Percentiles rank a stretch among this genome's conserved stretches.
These are phyloP conservation scores for Trichaptum fuscoviolaceum DNA, from an alignment of 768 basidiomycete genomes.

Conservation along the genomic window DNA sequence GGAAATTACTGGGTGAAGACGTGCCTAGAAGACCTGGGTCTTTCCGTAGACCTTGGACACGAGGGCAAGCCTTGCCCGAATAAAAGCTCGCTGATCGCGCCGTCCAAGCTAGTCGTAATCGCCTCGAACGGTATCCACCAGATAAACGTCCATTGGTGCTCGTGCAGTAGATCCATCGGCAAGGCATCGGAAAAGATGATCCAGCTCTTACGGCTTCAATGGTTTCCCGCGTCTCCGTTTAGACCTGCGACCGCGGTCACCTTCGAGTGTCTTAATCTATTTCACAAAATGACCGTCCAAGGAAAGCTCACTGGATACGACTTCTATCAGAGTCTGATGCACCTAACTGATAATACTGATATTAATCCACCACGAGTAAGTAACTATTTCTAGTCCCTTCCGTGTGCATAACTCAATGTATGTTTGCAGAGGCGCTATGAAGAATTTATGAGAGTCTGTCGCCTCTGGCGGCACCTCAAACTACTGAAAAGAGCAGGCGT, in stretches of 20 bases:
- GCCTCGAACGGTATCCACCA: not conserved
- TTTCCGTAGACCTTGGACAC: conserved; percentile 16
- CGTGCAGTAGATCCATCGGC: not conserved
- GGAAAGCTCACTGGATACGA: conserved; percentile 14
- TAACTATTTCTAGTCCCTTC: not conserved
- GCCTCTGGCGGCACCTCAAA: conserved; percentile 21
- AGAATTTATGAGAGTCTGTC: conserved; percentile 13
- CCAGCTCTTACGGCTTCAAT: conserved; percentile 5
- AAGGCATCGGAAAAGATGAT: not conserved
- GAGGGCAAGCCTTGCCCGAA: not conserved
- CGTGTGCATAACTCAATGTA: not conserved
- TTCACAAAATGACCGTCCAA: conserved; percentile 11
- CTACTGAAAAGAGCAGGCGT: conserved; percentile 20
- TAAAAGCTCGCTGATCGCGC: not conserved
- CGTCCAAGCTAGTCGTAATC: not conserved
- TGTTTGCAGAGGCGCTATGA: conserved; percentile 13
- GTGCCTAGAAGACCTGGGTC: conserved; percentile 14
- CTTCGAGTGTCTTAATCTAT: conserved; percentile 12
- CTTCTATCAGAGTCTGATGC: conserved; percentile 10
- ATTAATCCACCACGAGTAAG: not conserved
- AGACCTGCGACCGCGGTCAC: conserved; percentile 13
- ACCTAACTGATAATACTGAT: conserved; percentile 10
- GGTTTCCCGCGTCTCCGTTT: conserved; percentile 16
- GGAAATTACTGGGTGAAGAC: conserved; percentile 12
- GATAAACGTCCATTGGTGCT: not conserved